Percentiles rank a stretch among this genome's conserved stretches.
Conservation (phyloP, 306 rosid genomes). For the Cucumis melo region DNA sequence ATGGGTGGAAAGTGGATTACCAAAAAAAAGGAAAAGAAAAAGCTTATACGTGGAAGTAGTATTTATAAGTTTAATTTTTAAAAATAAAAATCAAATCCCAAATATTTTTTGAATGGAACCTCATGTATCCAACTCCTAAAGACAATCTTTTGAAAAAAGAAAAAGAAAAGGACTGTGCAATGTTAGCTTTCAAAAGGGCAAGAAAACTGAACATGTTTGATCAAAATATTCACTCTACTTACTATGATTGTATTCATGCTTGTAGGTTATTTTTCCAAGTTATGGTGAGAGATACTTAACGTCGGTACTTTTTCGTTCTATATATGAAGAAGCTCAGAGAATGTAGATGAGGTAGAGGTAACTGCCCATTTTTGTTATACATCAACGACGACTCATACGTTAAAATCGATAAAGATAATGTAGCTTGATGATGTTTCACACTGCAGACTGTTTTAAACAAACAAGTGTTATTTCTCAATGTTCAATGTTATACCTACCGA, state of each 20-base stretch:
- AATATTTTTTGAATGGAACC: too few relatives aligned
- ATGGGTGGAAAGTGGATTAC: too few relatives aligned
- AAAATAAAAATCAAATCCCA: too few relatives aligned
- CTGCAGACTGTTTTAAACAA: neutral
- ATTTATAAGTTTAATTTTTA: too few relatives aligned
- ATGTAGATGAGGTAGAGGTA: constrained; percentile 20
- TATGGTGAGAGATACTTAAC: constrained; percentile 85
- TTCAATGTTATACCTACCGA: neutral
- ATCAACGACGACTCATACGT: neutral
- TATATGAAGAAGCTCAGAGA: constrained; percentile 57
- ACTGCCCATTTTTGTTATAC: neutral
- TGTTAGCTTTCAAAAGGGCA: neutral
- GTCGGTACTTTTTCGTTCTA: constrained; percentile 60
- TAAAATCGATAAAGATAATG: constrained; percentile 10
- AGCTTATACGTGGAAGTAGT: too few relatives aligned
- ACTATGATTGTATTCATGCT: neutral
- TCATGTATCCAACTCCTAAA: neutral
- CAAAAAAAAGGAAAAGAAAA: too few relatives aligned
- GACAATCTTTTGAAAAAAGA: neutral
- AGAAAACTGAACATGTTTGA: neutral
- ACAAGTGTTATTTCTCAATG: neutral
- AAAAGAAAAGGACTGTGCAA: neutral
- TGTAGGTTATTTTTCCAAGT: constrained; percentile 82
- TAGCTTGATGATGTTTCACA: constrained; percentile 13
- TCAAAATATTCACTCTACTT: neutral